phyloP scores from a whole-genome alignment of 2,329 filamentous ascomycete species.

The Chaetoscypha palmicola region DNA sequence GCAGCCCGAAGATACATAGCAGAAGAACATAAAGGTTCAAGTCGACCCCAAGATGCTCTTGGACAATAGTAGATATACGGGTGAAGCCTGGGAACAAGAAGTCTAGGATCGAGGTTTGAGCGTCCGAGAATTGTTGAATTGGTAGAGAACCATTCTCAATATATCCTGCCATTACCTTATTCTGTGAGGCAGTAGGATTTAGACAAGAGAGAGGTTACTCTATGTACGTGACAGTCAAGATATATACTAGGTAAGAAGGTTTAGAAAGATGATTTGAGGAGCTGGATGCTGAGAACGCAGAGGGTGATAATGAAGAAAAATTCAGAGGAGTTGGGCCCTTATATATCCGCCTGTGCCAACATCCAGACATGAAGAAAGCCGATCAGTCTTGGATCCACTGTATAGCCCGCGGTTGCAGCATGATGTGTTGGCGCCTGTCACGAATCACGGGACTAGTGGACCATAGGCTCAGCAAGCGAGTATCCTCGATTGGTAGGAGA shows the following conservation, averaged over 20 bases:
- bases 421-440: too few relatives aligned
- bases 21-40: conserved; percentile 53
- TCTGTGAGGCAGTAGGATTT: conserved; percentile 7
- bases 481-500: too few relatives aligned
- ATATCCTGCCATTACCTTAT: conserved; percentile 7
- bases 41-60: conserved; percentile 52
- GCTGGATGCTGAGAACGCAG: not conserved
- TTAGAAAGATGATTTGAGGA: not conserved
- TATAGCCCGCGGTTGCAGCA: too few relatives aligned
- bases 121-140: conserved; percentile 7
- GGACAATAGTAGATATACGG: conserved; percentile 43
- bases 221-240: conserved; percentile 8
- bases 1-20: conserved; percentile 42
- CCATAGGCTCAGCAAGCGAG: too few relatives aligned
- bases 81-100: conserved; percentile 56
- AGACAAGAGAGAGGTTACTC: conserved; percentile 7
- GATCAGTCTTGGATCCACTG: too few relatives aligned
- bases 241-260: conserved; percentile 5
- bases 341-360: too few relatives aligned
- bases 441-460: too few relatives aligned
- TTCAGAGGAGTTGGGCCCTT: too few relatives aligned
- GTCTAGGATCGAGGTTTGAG: conserved; percentile 10
- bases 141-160: conserved; percentile 9
- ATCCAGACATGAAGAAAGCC: too few relatives aligned
- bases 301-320: too few relatives aligned